phyloP scores from a whole-genome alignment of 1,284 basidiomycete genomes.

The Pascua guehoae region DNA sequence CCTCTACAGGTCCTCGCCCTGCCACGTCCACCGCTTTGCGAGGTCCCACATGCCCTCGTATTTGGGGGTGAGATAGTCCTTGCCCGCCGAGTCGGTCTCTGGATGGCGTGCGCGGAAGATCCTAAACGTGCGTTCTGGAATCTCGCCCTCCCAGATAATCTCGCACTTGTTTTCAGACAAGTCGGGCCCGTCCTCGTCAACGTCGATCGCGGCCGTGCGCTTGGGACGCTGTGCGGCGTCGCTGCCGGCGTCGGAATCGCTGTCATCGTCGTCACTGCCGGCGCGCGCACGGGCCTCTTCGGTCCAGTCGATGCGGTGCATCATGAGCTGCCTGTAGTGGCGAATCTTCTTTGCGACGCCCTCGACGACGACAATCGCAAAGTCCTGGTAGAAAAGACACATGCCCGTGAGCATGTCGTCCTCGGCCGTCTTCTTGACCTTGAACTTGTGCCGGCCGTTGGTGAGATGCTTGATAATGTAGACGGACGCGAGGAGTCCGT shows the following conservation, averaged over 20 bases:
- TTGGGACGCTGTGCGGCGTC: constrained; percentile 52
- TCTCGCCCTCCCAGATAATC: constrained; percentile 86
- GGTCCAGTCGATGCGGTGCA: constrained; percentile 88
- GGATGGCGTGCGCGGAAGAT: constrained; percentile 78
- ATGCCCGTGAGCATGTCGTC: constrained; percentile 83
- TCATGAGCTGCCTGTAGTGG: constrained; percentile 84
- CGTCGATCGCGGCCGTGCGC: not conserved
- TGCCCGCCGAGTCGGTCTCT: constrained; percentile 77
- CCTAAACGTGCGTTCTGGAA: constrained; percentile 77
- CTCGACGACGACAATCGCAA: constrained; percentile 90
- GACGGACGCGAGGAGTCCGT: constrained; percentile 78
- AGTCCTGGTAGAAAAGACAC: constrained; percentile 81
- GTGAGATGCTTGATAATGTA: constrained; percentile 87
- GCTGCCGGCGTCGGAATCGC: constrained; percentile 35
- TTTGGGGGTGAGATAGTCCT: constrained; percentile 60
- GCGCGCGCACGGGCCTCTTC: constrained; percentile 78
- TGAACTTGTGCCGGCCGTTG: constrained; percentile 93
- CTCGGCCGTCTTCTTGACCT: constrained; percentile 92
- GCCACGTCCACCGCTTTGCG: constrained; percentile 63
- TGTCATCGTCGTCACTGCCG: constrained; percentile 57
- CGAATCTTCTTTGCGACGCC: constrained; percentile 81
- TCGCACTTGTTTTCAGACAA: constrained; percentile 84
- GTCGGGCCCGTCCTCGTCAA: constrained; percentile 49
- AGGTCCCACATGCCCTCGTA: constrained; percentile 80
- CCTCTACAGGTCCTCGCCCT: constrained; percentile 44